A percentile compares a stretch with the other conserved stretches of the same genome.
Conservation (phyloP, 2,329 filamentous ascomycete genomes). For the Aspergillus udagawae region DNA sequence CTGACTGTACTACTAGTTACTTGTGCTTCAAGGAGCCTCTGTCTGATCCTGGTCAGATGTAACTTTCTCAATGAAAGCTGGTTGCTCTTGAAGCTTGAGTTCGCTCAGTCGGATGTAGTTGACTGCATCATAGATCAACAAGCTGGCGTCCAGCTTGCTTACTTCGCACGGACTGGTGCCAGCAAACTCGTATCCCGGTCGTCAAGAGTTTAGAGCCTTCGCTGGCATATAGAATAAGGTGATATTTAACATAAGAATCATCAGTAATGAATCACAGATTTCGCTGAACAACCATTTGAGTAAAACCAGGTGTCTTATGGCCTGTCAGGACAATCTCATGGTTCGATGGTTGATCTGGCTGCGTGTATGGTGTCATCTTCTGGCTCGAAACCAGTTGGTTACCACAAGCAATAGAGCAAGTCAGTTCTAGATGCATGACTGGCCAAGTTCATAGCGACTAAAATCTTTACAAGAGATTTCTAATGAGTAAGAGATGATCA, state of each 20-base stretch:
- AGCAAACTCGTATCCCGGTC: not conserved
- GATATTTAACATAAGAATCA: not conserved
- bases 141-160: not conserved
- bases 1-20: slow-evolving; percentile 19
- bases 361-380: not conserved
- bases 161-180: not conserved
- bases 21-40: slow-evolving; percentile 4
- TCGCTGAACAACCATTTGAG: not conserved
- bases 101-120: not conserved
- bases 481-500: not conserved
- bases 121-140: not conserved
- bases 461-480: not conserved
- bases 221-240: not conserved
- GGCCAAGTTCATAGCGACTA: not conserved
- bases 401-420: not conserved
- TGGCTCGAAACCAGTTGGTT: not conserved
- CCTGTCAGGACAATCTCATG: not conserved
- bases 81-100: not conserved
- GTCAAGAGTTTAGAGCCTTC: not conserved
- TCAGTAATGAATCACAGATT: not conserved
- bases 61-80: not conserved
- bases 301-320: not conserved
- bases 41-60: not conserved
- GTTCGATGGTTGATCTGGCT: not conserved
- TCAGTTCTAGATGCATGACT: not conserved